These are phyloP conservation scores for Botrytis pseudocinerea DNA, from an alignment of 2,329 filamentous ascomycete genomes.

Conservation along the genomic window DNA sequence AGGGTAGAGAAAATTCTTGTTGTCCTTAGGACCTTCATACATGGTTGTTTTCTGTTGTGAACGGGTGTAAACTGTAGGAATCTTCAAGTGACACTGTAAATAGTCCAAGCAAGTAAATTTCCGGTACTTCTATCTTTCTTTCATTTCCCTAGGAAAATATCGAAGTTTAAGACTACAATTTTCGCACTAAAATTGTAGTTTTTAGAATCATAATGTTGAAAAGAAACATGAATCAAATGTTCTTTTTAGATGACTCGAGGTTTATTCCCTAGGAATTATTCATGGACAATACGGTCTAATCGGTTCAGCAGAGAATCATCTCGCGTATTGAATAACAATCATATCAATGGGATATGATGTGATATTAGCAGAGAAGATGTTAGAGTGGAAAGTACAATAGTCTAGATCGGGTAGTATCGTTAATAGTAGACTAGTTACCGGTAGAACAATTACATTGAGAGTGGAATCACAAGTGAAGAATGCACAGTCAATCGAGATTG, in stretches of 20 bases:
- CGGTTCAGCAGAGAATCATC: neutral
- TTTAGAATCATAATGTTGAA: neutral
- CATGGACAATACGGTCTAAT: neutral
- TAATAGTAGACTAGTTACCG: neutral
- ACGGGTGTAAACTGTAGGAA: neutral
- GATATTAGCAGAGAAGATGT: rapidly evolving
- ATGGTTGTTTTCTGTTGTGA: neutral
- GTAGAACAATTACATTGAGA: rapidly evolving
- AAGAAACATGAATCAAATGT: neutral
- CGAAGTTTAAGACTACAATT: neutral
- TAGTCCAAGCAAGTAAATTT: neutral
- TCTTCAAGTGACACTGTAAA: neutral
- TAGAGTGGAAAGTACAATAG: neutral
- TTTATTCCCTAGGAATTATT: neutral
- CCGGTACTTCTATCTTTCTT: neutral
- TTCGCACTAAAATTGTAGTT: too few species aligned
- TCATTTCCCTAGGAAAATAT: neutral
- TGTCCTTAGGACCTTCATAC: neutral
- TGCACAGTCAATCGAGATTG: neutral
- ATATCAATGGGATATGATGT: neutral
- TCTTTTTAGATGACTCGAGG: neutral
- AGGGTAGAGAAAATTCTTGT: neutral
- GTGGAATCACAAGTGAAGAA: neutral
- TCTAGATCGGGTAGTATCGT: neutral
- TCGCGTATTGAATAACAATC: neutral